Conservation (phyloP, 208 protist species). For the Herpetomonas muscarum region DNA sequence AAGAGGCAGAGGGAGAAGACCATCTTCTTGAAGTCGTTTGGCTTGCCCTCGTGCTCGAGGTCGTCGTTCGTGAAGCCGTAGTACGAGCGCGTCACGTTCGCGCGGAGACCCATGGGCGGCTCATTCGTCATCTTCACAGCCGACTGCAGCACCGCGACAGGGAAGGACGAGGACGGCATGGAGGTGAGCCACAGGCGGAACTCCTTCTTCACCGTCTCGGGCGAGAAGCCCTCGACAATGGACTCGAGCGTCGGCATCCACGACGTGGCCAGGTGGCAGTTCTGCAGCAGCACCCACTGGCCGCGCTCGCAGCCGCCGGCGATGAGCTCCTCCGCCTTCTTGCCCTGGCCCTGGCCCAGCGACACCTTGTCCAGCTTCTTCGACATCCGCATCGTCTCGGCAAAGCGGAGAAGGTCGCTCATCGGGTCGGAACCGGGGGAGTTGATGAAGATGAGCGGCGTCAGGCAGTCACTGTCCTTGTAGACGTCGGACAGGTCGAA, state of each 20-base stretch:
- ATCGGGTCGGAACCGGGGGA: constrained; percentile 96
- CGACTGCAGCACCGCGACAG: constrained; percentile 97
- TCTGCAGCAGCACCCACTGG: constrained; percentile 96
- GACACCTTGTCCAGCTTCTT: constrained; percentile 95
- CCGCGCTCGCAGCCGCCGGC: constrained; percentile 76
- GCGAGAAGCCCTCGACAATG: constrained; percentile 93
- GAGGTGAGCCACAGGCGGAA: constrained; percentile 98
- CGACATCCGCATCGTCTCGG: constrained; percentile 91
- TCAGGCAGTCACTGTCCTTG: constrained; percentile 90
- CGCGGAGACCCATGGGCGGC: constrained; percentile 96
- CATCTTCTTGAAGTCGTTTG: constrained; percentile 88
- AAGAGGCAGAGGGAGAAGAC: constrained; percentile 93
- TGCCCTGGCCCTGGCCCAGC: constrained; percentile 96
- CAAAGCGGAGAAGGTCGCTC: constrained; percentile 94
- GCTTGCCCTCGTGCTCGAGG: constrained; percentile 80
- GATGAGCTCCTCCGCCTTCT: constrained; percentile 91
- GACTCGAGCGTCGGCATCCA: constrained; percentile 94
- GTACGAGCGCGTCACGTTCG: constrained; percentile 95
- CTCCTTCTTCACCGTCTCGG: constrained; percentile 94
- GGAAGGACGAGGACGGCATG: constrained; percentile 96
- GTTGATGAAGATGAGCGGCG: constrained; percentile 97
- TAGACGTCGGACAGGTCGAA: constrained; percentile 94
- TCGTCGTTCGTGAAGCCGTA: constrained; percentile 86
- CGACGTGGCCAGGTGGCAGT: constrained; percentile 95
- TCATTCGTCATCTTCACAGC: constrained; percentile 99